Evolutionary conservation across 179 eudicot species (phyloP).

Genomic region (Vitellaria paradoxa): DNA sequence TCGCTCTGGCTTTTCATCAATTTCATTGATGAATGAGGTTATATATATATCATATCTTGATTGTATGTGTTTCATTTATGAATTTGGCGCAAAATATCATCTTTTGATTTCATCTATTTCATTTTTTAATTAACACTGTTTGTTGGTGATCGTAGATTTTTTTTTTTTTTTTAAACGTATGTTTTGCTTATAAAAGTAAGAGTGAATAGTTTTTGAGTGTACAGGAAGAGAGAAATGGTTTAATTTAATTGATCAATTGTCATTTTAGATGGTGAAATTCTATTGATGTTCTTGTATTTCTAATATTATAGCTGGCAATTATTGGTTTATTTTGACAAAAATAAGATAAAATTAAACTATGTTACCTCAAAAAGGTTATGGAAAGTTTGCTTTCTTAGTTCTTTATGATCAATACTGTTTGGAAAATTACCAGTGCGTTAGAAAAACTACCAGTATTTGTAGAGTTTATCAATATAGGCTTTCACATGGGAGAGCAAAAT

Average conservation of each 20-base stretch:
- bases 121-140: background rate
- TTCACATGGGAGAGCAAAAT: background rate
- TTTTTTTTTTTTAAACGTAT: background rate
- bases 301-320: background rate
- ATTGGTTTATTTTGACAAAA: background rate
- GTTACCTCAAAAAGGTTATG: background rate
- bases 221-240: constrained; percentile 8
- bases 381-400: background rate
- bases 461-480: background rate
- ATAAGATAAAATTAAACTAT: background rate
- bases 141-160: background rate
- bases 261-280: background rate
- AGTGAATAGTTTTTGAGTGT: background rate
- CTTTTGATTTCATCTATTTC: constrained; percentile 2
- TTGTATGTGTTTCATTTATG: background rate
- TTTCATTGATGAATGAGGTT: background rate
- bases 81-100: background rate
- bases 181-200: background rate
- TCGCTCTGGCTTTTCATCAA: background rate
- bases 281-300: background rate
- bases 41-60: background rate
- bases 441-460: background rate
- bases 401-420: background rate
- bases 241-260: background rate
- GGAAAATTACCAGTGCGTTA: background rate